Evolutionary conservation across 441 rosid genomes (phyloP).

Genomic region (Brassica hybrid): DNA sequence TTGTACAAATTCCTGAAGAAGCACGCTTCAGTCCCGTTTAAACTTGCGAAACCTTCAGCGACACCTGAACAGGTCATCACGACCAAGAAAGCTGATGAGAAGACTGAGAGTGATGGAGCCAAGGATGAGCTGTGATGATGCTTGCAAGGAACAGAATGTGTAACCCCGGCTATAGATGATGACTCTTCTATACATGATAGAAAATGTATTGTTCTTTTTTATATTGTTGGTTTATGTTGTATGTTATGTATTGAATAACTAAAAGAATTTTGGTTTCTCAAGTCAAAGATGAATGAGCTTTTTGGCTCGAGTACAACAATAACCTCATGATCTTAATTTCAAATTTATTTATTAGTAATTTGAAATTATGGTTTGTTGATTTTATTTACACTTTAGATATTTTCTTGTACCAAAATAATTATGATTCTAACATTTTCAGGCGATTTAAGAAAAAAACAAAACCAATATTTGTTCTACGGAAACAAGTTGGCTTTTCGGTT

Average conservation of each 20-base stretch:
- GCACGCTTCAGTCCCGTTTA: slow-evolving; percentile 89
- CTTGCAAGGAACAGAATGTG: slow-evolving; percentile 16
- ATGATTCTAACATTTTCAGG: background rate
- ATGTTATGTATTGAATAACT: background rate
- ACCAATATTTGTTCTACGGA: background rate
- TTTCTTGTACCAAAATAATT: background rate
- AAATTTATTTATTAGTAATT: background rate
- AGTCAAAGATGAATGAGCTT: background rate
- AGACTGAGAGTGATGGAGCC: slow-evolving; percentile 41
- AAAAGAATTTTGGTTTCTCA: background rate
- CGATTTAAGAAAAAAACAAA: background rate
- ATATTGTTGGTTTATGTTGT: background rate
- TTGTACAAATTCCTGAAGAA: slow-evolving; percentile 87
- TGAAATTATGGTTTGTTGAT: background rate
- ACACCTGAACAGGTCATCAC: slow-evolving; percentile 35
- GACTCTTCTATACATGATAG: slow-evolving; percentile 22
- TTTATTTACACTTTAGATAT: background rate
- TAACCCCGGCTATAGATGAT: slow-evolving; percentile 4
- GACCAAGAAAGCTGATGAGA: slow-evolving; percentile 43
- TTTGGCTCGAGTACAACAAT: background rate
- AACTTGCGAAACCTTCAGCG: slow-evolving; percentile 71
- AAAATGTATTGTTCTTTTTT: slow-evolving; percentile 7
- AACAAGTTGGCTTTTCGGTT: background rate
- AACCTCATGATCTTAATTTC: background rate
- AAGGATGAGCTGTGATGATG: slow-evolving; percentile 84